These are phyloP conservation scores for Arachnopeziza araneosa DNA, from an alignment of 2,329 filamentous ascomycete genomes.

Conservation along the genomic window DNA sequence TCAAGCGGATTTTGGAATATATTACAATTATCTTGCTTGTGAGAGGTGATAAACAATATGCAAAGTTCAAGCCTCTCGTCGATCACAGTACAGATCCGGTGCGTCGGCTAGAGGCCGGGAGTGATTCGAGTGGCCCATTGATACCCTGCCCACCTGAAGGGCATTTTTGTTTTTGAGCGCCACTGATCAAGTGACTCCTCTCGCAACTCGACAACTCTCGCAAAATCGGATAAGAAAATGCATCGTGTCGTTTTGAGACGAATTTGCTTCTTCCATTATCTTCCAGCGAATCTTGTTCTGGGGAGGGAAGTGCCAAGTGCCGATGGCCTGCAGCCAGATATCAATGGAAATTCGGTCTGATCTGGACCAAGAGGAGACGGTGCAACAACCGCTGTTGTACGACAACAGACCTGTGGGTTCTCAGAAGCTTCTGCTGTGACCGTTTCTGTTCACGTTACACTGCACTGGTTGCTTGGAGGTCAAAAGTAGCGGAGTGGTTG, in stretches of 20 bases:
- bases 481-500: neutral
- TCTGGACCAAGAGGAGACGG: too few relatives aligned
- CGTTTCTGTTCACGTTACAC: too few relatives aligned
- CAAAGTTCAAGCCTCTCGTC: neutral
- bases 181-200: neutral
- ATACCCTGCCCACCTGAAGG: neutral
- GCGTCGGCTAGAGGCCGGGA: neutral
- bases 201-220: neutral
- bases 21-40: neutral
- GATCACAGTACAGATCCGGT: neutral
- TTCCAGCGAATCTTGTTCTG: neutral
- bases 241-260: neutral
- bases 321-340: too few relatives aligned
- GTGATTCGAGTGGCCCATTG: neutral
- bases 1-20: neutral
- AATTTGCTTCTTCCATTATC: neutral
- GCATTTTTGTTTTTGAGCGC: neutral
- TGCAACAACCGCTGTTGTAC: too few relatives aligned
- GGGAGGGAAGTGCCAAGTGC: neutral
- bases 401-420: too few relatives aligned
- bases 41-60: neutral
- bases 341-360: too few relatives aligned
- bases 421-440: too few relatives aligned
- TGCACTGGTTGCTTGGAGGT: too few relatives aligned
- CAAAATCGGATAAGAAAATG: neutral